A percentile compares a stretch with the other conserved stretches of the same genome.
Evolutionary conservation across 2,329 filamentous ascomycete species (phyloP).

Genomic region (Helminthosporium solani): DNA sequence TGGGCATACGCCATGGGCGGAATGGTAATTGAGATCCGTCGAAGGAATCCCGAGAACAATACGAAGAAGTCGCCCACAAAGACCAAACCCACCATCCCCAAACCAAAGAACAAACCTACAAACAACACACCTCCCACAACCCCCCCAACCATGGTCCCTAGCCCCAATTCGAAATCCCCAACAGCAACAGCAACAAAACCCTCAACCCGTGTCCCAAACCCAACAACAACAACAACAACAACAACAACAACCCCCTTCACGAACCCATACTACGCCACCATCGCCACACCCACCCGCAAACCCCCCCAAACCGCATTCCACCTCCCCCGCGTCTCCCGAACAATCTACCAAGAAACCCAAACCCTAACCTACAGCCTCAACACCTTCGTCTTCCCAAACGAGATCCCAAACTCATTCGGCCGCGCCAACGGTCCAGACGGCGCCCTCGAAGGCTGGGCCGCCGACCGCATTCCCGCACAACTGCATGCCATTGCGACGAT

Average conservation of each 20-base stretch:
- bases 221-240: background rate
- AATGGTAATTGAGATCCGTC: conserved; percentile 4
- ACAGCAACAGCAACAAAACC: too few relatives aligned
- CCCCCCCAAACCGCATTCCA: conserved; percentile 7
- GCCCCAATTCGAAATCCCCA: too few relatives aligned
- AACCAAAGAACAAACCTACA: too few relatives aligned
- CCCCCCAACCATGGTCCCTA: too few relatives aligned
- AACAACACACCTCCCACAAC: too few relatives aligned
- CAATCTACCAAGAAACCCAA: conserved; percentile 16
- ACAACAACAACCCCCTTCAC: background rate
- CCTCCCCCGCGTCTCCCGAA: conserved; percentile 13
- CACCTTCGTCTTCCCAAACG: conserved; percentile 9
- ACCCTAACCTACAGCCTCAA: conserved; percentile 11
- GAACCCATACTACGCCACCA: background rate
- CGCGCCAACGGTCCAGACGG: conserved; percentile 5
- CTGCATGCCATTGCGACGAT: conserved; percentile 3
- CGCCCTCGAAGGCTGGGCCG: conserved; percentile 6
- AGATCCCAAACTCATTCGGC: conserved; percentile 4
- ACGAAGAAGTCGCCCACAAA: background rate
- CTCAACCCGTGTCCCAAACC: too few relatives aligned
- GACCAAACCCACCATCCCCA: too few relatives aligned
- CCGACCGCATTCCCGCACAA: conserved; percentile 4
- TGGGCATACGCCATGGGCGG: conserved; percentile 14
- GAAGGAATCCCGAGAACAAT: background rate
- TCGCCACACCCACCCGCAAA: background rate